These are phyloP conservation scores for Decorospora gaudefroyi DNA, from an alignment of 2,329 filamentous ascomycete genomes.

Conservation along the genomic window DNA sequence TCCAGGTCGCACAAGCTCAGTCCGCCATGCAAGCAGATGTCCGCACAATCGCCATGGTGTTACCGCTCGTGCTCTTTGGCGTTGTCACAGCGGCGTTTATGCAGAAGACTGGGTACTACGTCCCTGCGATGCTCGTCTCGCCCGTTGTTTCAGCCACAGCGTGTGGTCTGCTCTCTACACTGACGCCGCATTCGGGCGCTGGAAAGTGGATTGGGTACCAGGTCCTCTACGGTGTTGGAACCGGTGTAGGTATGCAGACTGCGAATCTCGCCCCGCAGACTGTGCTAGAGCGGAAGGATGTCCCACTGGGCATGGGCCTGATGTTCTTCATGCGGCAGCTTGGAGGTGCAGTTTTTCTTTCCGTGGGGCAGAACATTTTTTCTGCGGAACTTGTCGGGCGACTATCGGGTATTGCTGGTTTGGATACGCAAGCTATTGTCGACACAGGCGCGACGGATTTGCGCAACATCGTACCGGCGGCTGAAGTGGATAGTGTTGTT, in stretches of 20 bases:
- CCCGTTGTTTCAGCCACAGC: conserved; percentile 48
- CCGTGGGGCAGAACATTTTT: conserved; percentile 51
- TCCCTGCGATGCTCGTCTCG: conserved; percentile 49
- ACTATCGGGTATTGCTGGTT: conserved; percentile 27
- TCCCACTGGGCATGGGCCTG: conserved; percentile 40
- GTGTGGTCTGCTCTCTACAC: conserved; percentile 50
- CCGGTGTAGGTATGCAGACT: conserved; percentile 53
- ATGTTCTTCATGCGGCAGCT: conserved; percentile 54
- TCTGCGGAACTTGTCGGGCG: conserved; percentile 25
- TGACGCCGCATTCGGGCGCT: conserved; percentile 36
- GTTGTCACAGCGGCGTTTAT: conserved; percentile 41
- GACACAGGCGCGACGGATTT: conserved; percentile 61
- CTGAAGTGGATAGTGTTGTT: conserved; percentile 59
- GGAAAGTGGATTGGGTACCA: conserved; percentile 43
- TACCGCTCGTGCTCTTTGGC: conserved; percentile 28
- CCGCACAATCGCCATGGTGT: conserved; percentile 31
- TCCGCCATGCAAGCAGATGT: conserved; percentile 33
- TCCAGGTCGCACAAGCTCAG: conserved; percentile 35
- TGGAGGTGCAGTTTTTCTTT: conserved; percentile 54
- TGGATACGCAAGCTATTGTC: conserved; percentile 24
- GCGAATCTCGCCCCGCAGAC: conserved; percentile 49
- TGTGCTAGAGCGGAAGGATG: conserved; percentile 46
- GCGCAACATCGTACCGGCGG: conserved; percentile 54
- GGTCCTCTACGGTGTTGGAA: conserved; percentile 39
- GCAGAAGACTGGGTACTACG: conserved; percentile 51